These are phyloP conservation scores for Wickerhamiella occidentalis DNA, from an alignment of 805 yeast genomes.

Conservation along the genomic window DNA sequence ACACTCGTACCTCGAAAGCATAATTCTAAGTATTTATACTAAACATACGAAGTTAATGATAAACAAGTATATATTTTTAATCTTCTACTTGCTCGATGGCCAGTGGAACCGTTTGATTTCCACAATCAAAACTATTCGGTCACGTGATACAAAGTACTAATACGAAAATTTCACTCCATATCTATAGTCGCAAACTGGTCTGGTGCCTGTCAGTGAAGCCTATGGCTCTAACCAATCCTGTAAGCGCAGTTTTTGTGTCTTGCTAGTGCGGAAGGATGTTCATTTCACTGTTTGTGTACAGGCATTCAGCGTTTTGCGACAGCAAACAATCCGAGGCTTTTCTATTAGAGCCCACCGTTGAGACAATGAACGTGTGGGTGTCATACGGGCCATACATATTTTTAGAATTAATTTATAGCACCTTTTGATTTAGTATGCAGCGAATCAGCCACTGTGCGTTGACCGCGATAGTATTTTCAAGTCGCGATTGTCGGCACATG, in stretches of 20 bases:
- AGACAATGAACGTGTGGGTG: conserved; percentile 18
- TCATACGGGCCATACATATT: conserved; percentile 27
- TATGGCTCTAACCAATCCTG: not conserved
- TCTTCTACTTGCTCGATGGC: not conserved
- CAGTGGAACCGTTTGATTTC: too few relatives aligned
- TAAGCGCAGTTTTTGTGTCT: conserved; percentile 9
- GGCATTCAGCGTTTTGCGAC: not conserved
- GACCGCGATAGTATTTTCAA: conserved; percentile 14
- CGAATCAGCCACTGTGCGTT: conserved; percentile 26
- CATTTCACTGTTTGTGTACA: conserved; percentile 3
- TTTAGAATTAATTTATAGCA: conserved; percentile 15
- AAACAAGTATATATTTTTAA: not conserved
- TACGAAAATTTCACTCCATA: not conserved
- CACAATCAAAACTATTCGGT: not conserved
- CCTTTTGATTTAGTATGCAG: conserved; percentile 24
- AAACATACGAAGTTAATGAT: not conserved
- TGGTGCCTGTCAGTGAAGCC: conserved; percentile 1
- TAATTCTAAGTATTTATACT: not conserved
- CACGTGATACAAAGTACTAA: not conserved
- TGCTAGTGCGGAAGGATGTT: not conserved
- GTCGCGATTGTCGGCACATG: conserved; percentile 13
- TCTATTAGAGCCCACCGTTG: conserved; percentile 12
- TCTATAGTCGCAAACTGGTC: not conserved
- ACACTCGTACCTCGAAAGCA: not conserved
- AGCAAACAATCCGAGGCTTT: conserved; percentile 4